phyloP scores from a whole-genome alignment of 2,329 filamentous ascomycete genomes.

The Colletotrichum sp. region DNA sequence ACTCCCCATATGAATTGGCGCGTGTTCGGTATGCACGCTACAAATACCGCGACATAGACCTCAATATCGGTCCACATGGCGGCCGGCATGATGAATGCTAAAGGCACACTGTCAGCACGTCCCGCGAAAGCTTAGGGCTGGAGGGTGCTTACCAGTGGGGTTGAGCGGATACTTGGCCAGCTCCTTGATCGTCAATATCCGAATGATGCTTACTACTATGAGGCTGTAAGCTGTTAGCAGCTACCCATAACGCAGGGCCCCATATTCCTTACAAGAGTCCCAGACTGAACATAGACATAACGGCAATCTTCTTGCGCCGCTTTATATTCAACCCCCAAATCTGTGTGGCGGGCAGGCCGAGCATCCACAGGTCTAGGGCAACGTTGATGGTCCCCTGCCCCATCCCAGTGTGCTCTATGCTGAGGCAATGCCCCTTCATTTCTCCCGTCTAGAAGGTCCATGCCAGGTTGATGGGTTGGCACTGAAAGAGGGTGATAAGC shows the following conservation, averaged over 20 bases:
- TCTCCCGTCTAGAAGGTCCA: neutral
- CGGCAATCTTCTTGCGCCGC: neutral
- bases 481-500: conserved; percentile 33
- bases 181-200: neutral
- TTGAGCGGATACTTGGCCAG: neutral
- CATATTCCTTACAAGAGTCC: neutral
- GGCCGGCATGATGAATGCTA: conserved; percentile 22
- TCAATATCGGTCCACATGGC: conserved; percentile 28
- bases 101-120: neutral
- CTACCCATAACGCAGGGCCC: accelerated
- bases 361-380: neutral
- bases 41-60: neutral
- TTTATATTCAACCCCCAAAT: neutral
- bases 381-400: neutral
- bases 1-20: neutral
- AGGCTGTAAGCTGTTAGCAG: neutral
- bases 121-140: too few species aligned
- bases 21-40: neutral
- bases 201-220: neutral
- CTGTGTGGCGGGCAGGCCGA: neutral
- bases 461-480: neutral
- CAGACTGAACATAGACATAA: neutral
- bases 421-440: neutral
- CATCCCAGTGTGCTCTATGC: neutral
- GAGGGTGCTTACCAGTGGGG: neutral